Percentiles rank a stretch among this genome's conserved stretches.
phyloP scores from a whole-genome alignment of 2,329 filamentous ascomycete genomes.

The Thermothelomyces thermophilus region DNA sequence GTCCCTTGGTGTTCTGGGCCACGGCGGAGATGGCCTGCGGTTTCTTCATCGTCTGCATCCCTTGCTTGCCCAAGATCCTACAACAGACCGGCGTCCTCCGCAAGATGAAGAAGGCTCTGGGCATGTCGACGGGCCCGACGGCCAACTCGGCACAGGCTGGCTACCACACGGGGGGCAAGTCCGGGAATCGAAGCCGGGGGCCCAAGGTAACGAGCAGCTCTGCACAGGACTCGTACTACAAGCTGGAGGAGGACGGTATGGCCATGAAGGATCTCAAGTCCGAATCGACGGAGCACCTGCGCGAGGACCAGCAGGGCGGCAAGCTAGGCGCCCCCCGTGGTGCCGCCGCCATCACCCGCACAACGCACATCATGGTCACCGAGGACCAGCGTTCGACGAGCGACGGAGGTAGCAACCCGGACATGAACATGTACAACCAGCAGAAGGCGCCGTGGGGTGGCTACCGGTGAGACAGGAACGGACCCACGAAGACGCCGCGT shows the following conservation, averaged over 20 bases:
- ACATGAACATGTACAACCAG: neutral
- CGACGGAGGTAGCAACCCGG: neutral
- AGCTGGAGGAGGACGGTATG: neutral
- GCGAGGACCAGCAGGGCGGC: neutral
- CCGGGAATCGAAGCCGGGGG: neutral
- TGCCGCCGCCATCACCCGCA: neutral
- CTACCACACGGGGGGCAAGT: neutral
- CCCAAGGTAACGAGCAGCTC: neutral
- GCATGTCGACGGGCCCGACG: neutral
- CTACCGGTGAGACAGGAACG: neutral
- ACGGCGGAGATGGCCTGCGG: neutral
- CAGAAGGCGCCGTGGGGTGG: neutral
- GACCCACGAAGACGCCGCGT: neutral
- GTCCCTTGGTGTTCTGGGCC: neutral
- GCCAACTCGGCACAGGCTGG: neutral
- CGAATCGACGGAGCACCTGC: neutral
- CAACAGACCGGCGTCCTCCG: neutral
- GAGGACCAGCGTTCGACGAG: neutral
- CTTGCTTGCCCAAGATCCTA: neutral
- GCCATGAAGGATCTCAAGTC: neutral
- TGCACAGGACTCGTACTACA: neutral
- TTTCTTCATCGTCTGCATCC: neutral
- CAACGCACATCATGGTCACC: neutral
- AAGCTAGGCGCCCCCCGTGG: neutral
- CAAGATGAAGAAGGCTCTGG: slow-evolving; percentile 1